Percentiles rank a stretch among this genome's conserved stretches.
Evolutionary conservation across 257 asterid genomes (phyloP).

Genomic region (Petrea volubilis): DNA sequence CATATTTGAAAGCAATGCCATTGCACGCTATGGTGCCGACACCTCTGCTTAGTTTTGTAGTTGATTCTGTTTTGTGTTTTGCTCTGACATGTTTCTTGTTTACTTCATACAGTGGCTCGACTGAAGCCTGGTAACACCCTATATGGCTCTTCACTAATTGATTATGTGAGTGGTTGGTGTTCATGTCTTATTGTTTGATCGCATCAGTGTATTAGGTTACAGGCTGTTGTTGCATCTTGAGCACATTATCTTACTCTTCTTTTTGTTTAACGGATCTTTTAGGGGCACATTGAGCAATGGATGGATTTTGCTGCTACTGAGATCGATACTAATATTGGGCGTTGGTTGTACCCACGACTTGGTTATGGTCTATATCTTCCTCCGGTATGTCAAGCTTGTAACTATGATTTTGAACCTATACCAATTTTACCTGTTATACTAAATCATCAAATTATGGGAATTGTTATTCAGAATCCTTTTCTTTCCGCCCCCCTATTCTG

Average conservation of each 20-base stretch:
- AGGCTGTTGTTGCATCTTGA: background rate
- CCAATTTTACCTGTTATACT: background rate
- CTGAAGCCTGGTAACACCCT: slow-evolving; percentile 60
- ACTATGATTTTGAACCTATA: background rate
- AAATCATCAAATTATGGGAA: background rate
- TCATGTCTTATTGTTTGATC: background rate
- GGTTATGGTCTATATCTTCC: slow-evolving; percentile 47
- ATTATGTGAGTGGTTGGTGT: slow-evolving; percentile 49
- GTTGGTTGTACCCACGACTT: slow-evolving; percentile 74
- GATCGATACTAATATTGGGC: slow-evolving; percentile 43
- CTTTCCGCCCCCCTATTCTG: background rate
- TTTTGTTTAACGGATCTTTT: background rate
- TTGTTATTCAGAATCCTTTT: background rate
- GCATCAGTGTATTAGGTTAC: background rate
- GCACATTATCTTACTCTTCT: background rate
- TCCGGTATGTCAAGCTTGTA: slow-evolving; percentile 42
- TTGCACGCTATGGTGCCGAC: slow-evolving; percentile 75
- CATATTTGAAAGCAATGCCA: slow-evolving; percentile 80
- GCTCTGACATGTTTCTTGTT: slow-evolving; percentile 13
- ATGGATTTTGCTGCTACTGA: slow-evolving; percentile 73
- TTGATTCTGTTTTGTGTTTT: background rate
- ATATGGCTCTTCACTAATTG: slow-evolving; percentile 65
- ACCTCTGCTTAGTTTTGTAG: background rate
- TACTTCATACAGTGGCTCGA: slow-evolving; percentile 43
- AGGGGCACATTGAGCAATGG: slow-evolving; percentile 88